These are phyloP conservation scores for Wallacemonas sp. DNA, from an alignment of 208 protist genomes.

Conservation along the genomic window DNA sequence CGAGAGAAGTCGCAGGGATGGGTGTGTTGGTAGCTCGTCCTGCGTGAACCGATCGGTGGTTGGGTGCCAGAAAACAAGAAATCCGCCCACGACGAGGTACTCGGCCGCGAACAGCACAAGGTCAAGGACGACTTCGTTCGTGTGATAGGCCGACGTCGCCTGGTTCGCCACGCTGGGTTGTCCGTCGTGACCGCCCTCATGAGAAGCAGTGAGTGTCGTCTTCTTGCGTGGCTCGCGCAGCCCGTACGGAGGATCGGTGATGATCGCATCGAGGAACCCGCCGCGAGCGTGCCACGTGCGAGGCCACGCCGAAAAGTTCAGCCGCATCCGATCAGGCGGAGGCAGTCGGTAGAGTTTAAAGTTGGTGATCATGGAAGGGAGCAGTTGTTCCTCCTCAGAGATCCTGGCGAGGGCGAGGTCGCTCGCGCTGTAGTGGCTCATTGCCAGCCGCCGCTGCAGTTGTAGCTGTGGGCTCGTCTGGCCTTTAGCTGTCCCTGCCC, in stretches of 20 bases:
- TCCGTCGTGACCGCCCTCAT: neutral
- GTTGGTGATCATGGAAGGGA: conserved; percentile 77
- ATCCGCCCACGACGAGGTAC: conserved; percentile 81
- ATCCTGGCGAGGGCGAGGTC: conserved; percentile 20
- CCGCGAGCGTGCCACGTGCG: conserved; percentile 20
- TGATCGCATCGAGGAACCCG: conserved; percentile 89
- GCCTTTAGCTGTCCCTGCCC: conserved; percentile 48
- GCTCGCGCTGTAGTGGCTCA: conserved; percentile 25
- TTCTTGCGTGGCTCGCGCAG: conserved; percentile 77
- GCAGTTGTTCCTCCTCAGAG: conserved; percentile 34
- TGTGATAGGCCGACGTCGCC: conserved; percentile 26
- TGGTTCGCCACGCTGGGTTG: neutral
- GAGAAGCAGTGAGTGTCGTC: neutral
- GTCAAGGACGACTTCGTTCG: conserved; percentile 83
- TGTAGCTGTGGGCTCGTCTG: conserved; percentile 59
- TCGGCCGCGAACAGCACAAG: conserved; percentile 91
- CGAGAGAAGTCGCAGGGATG: conserved; percentile 74
- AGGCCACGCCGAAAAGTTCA: conserved; percentile 83
- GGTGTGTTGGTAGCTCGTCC: conserved; percentile 91
- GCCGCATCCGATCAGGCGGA: conserved; percentile 65
- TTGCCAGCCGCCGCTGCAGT: conserved; percentile 64
- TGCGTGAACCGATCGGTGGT: conserved; percentile 87
- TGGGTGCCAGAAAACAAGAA: conserved; percentile 94
- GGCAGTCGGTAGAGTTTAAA: conserved; percentile 84
- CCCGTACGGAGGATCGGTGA: conserved; percentile 93